Evolutionary conservation across 192 early-diverging fungal genomes (phyloP), one percentile per base, ranked within the genome.

Genomic region (Coemansia sp.): DNA sequence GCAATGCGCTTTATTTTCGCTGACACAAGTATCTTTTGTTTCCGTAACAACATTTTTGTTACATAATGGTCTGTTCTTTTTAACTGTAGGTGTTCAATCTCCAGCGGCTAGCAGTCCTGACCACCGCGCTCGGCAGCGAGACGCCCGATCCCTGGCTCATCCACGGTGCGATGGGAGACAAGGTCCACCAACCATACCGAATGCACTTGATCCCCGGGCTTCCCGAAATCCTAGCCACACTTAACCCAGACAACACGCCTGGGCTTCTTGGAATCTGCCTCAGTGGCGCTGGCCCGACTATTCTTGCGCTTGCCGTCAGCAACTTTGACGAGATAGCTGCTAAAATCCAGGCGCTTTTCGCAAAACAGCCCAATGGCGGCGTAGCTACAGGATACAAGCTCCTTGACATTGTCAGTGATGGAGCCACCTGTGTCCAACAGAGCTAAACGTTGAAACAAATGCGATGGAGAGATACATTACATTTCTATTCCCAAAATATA

Each of bases 271-370:
- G 97, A 9, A 88, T 93, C 34, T 97, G 96, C 64, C 80, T 98
- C 50, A 92, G 90, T 65, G 97, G 97, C 50, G 97, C 97, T 4
- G 97, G 97, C 1, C 97, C 97, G 20, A 98, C 95, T 35, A 93
- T 99, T 43, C 82, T 99, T 40, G 92, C 91, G 15, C 79, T 99
- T 56, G 95, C 94, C 0, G 86, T 85, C 4, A 79, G 84, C 56
- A 88, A 95, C 73, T 94, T 94, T 85, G 93, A 96, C 62, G 64
- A 73, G 32, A 96, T 98, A 57, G 95, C 94, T 3, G 66, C 53
- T 11, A 73, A 75, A 46, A 71, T 82, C 40, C 66, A 69, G 38
- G 50, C 62, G 3, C 52, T 82, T 22, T 71, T 82, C 63, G 69
- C 59, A 9, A 62, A 63, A 49, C 80, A 82, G 61, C 67, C 71